A percentile compares a stretch with the other conserved stretches of the same genome.
These are phyloP conservation scores for Citrus inodora DNA, from an alignment of 345 rosid species.

Conservation along the genomic window DNA sequence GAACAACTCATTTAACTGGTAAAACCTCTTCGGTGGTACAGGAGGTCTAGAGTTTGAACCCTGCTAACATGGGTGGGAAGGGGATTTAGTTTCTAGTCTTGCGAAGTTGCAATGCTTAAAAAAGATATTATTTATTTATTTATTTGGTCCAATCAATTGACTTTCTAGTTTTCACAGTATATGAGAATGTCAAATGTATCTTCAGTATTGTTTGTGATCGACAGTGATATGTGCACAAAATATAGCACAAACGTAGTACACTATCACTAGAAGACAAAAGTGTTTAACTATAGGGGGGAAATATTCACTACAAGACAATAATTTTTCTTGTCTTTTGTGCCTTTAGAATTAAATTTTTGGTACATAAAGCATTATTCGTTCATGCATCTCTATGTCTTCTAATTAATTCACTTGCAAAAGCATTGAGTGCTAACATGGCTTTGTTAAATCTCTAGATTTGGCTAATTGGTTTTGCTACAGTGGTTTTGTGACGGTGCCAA, in stretches of 20 bases:
- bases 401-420: background rate
- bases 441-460: background rate
- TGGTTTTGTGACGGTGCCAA: background rate
- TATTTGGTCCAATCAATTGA: background rate
- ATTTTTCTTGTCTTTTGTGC: too few relatives aligned
- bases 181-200: too few relatives aligned
- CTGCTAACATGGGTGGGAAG: background rate
- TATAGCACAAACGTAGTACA: too few relatives aligned
- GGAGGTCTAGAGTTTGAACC: background rate
- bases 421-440: background rate
- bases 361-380: background rate
- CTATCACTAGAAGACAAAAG: too few relatives aligned
- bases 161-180: background rate
- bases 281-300: too few relatives aligned
- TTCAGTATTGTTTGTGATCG: too few relatives aligned
- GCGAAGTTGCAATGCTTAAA: too few relatives aligned
- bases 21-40: background rate
- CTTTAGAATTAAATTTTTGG: too few relatives aligned
- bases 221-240: too few relatives aligned
- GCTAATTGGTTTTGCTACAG: background rate
- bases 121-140: too few relatives aligned
- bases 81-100: background rate
- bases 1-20: background rate
- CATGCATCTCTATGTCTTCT: background rate
- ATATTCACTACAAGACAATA: too few relatives aligned